Evolutionary conservation across 2,329 filamentous ascomycete genomes (phyloP).

Genomic region (Ophiostoma piceae): DNA sequence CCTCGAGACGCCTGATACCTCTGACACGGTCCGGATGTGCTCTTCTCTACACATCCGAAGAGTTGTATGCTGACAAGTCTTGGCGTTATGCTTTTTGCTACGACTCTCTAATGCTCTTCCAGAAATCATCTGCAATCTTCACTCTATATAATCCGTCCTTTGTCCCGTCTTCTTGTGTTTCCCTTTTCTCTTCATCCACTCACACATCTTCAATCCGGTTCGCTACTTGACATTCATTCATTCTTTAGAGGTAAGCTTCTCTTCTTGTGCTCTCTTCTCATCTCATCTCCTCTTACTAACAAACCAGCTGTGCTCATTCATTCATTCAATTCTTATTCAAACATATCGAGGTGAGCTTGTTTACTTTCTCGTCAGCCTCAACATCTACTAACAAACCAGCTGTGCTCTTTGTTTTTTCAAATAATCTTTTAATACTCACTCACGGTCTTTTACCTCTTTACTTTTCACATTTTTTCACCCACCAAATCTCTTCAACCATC

Average conservation of each 20-base stretch:
- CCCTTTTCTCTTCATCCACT: constrained; percentile 36
- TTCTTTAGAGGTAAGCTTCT: constrained; percentile 42
- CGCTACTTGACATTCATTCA: constrained; percentile 38
- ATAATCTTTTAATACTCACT: constrained; percentile 2
- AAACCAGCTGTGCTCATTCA: constrained; percentile 46
- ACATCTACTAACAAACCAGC: not conserved
- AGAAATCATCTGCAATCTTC: not conserved
- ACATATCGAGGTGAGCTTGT: constrained; percentile 39
- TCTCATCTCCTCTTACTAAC: not conserved
- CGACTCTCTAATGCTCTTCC: constrained; percentile 7
- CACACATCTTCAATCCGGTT: constrained; percentile 32
- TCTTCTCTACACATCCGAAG: constrained; percentile 33
- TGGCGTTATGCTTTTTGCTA: constrained; percentile 8
- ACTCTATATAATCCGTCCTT: constrained; percentile 5
- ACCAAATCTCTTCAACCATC: no score
- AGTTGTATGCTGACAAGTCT: not conserved
- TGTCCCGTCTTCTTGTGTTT: constrained; percentile 27
- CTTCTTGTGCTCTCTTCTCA: not conserved
- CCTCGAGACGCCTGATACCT: constrained; percentile 32
- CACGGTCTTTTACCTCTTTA: not conserved
- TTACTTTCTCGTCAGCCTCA: constrained; percentile 30
- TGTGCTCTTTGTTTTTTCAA: constrained; percentile 4
- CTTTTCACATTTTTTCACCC: no score
- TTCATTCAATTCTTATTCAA: constrained; percentile 38
- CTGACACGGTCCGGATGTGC: constrained; percentile 38